Base-by-base conservation (phyloP, 2,329 filamentous ascomycete species). In the Thielaviopsis populi region DNA sequence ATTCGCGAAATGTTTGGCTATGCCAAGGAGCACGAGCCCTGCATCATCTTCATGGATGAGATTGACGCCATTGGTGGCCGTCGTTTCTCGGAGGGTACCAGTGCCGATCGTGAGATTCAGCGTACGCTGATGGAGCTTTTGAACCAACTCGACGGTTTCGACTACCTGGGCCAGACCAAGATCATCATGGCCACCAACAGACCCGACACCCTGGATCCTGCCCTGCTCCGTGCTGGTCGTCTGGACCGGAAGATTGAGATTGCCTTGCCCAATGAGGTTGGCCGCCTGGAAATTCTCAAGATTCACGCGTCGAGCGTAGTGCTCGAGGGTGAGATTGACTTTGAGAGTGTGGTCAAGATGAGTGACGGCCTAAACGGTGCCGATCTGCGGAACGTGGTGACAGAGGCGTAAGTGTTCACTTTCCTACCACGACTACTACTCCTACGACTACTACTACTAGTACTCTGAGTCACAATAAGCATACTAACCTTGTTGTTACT, bases 41-140 rank as follows among this genome's bases (percentile, higher is more conserved):
- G 94, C 75, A 99, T 99, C 75, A 99, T 99, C 77, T 99, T 99
- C 83, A 99, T 99, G 94, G 95, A 99, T 80, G 94, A 99, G 77
- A 99, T 99, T 73, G 94, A 99, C 73, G 94, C 94, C 72, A 99
- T 99, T 72, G 94, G 94, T 74, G 95, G 95, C 68, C 85, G 95
- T 70, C 84, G 94, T 71, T 99, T 99, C 76, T 96, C 90, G 0
- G 94, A 99, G 75, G 94, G 95, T 69, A 99, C 94, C 61, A 96
- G 91, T 66, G 94, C 94, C 61, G 94, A 99, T 78, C 87, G 95
- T 72, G 94, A 99, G 75, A 99, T 99, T 70, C 94, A 99, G 77
- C 87, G 94, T 72, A 99, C 94, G 42, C 80, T 99, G 66, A 99
- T 99, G 94, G 94, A 99, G 75, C 82, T 99, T 63, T 86, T 99